These are phyloP conservation scores for Leccinum subrobustum DNA, from an alignment of 1,284 basidiomycete species.

Conservation along the genomic window DNA sequence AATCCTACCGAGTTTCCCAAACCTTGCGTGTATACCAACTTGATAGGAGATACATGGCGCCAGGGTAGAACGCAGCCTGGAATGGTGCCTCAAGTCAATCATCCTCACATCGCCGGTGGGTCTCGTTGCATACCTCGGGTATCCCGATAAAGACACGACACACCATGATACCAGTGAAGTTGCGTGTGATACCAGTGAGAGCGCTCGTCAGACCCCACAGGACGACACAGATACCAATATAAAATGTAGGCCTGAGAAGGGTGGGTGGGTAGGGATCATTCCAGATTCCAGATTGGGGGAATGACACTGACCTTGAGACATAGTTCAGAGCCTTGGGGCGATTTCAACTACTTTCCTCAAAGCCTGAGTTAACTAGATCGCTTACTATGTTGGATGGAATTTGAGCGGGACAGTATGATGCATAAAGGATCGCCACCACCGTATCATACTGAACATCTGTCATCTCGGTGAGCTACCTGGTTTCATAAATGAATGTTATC, in stretches of 20 bases:
- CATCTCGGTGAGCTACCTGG: background rate
- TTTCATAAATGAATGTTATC: background rate
- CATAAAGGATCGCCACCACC: slow-evolving; percentile 58
- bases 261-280: no score
- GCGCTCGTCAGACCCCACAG: slow-evolving; percentile 63
- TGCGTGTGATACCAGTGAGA: slow-evolving; percentile 59
- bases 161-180: slow-evolving; percentile 53
- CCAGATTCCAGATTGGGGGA: background rate
- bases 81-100: background rate
- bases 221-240: slow-evolving; percentile 61
- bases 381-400: slow-evolving; percentile 66
- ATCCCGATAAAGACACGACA: slow-evolving; percentile 65
- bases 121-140: slow-evolving; percentile 45
- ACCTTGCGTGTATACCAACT: slow-evolving; percentile 68
- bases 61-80: slow-evolving; percentile 64
- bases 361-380: background rate
- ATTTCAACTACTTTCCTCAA: background rate
- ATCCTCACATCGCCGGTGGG: background rate
- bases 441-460: slow-evolving; percentile 62
- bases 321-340: background rate
- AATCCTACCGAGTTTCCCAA: background rate
- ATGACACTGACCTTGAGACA: background rate
- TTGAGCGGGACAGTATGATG: slow-evolving; percentile 59
- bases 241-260: slow-evolving; percentile 52
- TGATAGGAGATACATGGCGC: slow-evolving; percentile 58